Base-by-base conservation (phyloP, 345 rosid species). In the Syzygium jambos region DNA sequence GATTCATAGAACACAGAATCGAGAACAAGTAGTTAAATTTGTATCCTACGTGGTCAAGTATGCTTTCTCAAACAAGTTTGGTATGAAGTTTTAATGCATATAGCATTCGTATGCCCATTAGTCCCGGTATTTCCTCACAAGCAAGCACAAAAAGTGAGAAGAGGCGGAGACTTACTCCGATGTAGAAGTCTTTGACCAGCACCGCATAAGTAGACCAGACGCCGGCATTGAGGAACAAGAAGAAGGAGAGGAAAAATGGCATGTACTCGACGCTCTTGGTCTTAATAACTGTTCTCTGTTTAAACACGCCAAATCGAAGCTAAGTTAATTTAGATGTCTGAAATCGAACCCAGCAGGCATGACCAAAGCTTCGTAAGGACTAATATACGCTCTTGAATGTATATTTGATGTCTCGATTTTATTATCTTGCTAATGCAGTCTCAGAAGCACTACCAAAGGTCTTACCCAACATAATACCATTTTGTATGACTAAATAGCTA, bases 241-340 rank as follows among this genome's bases (percentile, higher is more conserved):
- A 91, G 84, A 91, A 89, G 16, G 92, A 92, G 68, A 92, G 91
- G 46, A 88, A 59, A 65, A 92, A 91, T 6, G 94, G 94, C 94
- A 92, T 92, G 87, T 91, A 92, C 89, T 88, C 86, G 15, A 92
- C 92, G 15, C 94, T 90, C 80, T 86, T 86, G 16, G 90, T 92
- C 89, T 52, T 84, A 56, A 92, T 84, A 51, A 92, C 92, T 25
- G 85, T 86, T 84, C 88, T 88, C 93, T 92, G 92, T 85, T 84
- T 21, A 63, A 27, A 34, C 85, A 73, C 21, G 6, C 25, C 17
- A 41, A 68, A 85, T 46, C 21, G 46, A 21, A 86, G 55, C 49
- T 5, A 21, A 34, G 80, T 68, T 9, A 34, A 10, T 17, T 17
- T 10, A 19, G 49, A 14, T 38, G 82, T 73, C 8, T 73, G 49